A percentile compares a stretch with the other conserved stretches of the same genome.
Conservation (phyloP, 805 yeast species). For the Torulaspora microellipsoides region DNA sequence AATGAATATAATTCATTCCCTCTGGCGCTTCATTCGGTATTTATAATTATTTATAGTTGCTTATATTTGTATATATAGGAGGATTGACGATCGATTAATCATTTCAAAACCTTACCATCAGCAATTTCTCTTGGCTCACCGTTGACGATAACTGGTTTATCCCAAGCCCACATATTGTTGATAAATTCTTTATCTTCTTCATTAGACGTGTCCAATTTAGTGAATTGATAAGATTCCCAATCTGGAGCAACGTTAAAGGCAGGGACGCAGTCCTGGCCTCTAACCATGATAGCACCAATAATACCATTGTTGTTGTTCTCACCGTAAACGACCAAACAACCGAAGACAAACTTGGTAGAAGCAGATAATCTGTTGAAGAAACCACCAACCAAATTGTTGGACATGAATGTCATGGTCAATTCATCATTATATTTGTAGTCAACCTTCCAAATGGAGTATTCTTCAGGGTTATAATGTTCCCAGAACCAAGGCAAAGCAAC, state of each 20-base stretch:
- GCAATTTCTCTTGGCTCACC: conserved; percentile 86
- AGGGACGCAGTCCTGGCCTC: conserved; percentile 86
- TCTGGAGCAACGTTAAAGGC: conserved; percentile 98
- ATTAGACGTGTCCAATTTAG: conserved; percentile 75
- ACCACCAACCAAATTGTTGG: conserved; percentile 95
- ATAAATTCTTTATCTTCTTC: conserved; percentile 76
- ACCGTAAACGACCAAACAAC: conserved; percentile 88
- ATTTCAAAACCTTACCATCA: conserved; percentile 98
- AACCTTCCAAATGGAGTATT: conserved; percentile 92
- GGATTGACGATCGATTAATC: not conserved
- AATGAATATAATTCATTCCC: no score
- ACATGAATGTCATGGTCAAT: conserved; percentile 92
- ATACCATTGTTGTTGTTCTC: conserved; percentile 97
- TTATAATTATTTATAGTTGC: not conserved
- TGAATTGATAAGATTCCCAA: conserved; percentile 90
- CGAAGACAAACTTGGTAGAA: conserved; percentile 87
- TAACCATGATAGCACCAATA: conserved; percentile 85
- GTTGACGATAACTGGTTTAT: conserved; percentile 76
- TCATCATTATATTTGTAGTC: conserved; percentile 96
- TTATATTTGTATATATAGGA: not conserved
- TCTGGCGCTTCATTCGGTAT: no score
- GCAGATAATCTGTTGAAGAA: conserved; percentile 90
- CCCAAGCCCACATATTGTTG: conserved; percentile 98
- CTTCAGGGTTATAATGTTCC: conserved; percentile 84
- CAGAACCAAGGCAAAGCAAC: conserved; percentile 95